These are phyloP conservation scores for Haematococcus sp. DNA, from an alignment of 139 green algal species.

Conservation along the genomic window DNA sequence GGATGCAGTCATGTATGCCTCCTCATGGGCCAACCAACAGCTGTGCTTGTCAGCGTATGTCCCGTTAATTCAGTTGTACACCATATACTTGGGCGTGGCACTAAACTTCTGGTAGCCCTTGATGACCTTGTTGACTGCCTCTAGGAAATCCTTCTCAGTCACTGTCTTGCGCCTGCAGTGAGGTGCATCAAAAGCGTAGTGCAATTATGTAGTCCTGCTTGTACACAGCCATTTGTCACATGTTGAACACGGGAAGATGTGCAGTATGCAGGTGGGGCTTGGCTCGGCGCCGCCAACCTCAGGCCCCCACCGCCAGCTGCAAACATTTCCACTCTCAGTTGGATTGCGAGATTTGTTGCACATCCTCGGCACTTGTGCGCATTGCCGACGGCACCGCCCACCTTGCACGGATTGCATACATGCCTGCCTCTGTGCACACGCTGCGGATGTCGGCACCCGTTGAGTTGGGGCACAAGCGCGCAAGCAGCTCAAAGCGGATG, in stretches of 20 bases:
- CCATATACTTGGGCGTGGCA: constrained; percentile 93
- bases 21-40: too few species aligned
- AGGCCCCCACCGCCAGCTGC: too few species aligned
- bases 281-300: too few species aligned
- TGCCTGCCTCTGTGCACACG: constrained; percentile 96
- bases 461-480: constrained; percentile 91
- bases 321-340: constrained; percentile 1
- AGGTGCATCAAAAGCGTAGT: neutral
- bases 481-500: constrained; percentile 95
- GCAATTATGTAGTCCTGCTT: too few species aligned
- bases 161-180: constrained; percentile 85
- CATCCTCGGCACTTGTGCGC: too few species aligned
- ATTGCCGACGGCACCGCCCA: too few species aligned
- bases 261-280: too few species aligned
- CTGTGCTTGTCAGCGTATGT: too few species aligned
- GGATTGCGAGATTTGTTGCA: too few species aligned
- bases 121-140: constrained; percentile 96
- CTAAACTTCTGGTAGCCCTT: constrained; percentile 99
- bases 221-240: too few species aligned
- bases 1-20: too few species aligned
- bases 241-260: too few species aligned
- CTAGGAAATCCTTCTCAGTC: constrained; percentile 98
- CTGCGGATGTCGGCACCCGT: constrained; percentile 95
- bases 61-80: constrained; percentile 94
- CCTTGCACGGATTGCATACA: constrained; percentile 81